Evolutionary conservation across 768 basidiomycete species (phyloP), one percentile per base, ranked within the genome.

Genomic region (Podaxis sp.): DNA sequence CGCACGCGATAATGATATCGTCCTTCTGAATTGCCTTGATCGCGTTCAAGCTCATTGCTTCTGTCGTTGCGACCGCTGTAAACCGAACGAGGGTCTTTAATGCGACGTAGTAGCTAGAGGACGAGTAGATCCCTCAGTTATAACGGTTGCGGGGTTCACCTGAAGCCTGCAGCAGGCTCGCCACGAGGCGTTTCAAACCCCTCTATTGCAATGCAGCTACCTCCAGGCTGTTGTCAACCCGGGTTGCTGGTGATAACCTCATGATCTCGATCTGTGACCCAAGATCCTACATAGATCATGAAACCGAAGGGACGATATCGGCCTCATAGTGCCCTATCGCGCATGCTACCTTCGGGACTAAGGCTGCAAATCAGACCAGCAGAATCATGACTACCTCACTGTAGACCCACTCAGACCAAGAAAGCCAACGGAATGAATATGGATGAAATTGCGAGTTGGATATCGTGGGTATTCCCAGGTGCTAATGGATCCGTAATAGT

Each of bases 1-100:
- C 63, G 50, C 47, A 70, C 69, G 67, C 69, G 28, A 70, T 64
- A n/a, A 70, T 61, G 40, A 67, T 65, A 56, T 70, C 69, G 38
- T 66, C 62, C 5, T 44, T 51, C 40, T 46, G 44, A 18, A 68
- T 59, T 13, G 25, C 61, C 13, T 42, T 54, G 1, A 61, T 36
- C 5, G 59, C 27, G 23, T 42, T 48, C 3, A 54, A 25, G 23
- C 25, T 48, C 3, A 57, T 40, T 7, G 32, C 37, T 35, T 52
- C 32, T 13, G 50, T 44, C 54, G 23, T 59, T 5, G 40, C 36
- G 18, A 53, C n/a, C 38, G n/a, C 13, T 60, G 23, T 38, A 23
- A 14, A 18, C n/a, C 3, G 42, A 11, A 23, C 23, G 32, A 32
- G 32, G 32, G 9, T 9, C 32, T 32, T 32, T 6, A 9, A 32